Evolutionary conservation across 345 rosid genomes (phyloP).

Genomic region (Litchi chinensis): DNA sequence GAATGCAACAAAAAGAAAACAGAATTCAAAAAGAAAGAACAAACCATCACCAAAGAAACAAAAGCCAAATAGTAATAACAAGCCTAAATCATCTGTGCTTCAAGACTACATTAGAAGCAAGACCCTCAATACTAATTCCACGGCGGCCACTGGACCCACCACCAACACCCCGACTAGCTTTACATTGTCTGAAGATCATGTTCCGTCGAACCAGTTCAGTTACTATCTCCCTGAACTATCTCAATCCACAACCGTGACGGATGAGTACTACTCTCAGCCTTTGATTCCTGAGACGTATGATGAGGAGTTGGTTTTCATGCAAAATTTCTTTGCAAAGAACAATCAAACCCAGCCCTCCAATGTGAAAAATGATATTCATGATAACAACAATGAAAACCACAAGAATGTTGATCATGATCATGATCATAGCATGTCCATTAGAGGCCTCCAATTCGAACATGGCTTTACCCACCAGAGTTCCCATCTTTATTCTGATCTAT

Average conservation of each 20-base stretch:
- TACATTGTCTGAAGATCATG: conserved; percentile 30
- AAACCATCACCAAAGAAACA: conserved; percentile 52
- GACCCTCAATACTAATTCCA: conserved; percentile 24
- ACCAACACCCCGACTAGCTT: conserved; percentile 23
- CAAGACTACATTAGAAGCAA: conserved; percentile 80
- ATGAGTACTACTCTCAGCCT: conserved; percentile 29
- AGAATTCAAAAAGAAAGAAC: conserved; percentile 68
- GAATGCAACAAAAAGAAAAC: conserved; percentile 90
- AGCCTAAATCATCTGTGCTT: conserved; percentile 61
- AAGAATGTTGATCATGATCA: not conserved
- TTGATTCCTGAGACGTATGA: conserved; percentile 46
- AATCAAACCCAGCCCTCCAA: conserved; percentile 20
- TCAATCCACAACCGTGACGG: conserved; percentile 21
- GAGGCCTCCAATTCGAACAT: conserved; percentile 9
- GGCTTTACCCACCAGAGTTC: conserved; percentile 22
- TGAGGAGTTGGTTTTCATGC: conserved; percentile 70
- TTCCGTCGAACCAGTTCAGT: conserved; percentile 28
- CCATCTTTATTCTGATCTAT: conserved; percentile 61
- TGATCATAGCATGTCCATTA: conserved; percentile 2
- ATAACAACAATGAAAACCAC: conserved; percentile 16
- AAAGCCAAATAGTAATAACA: conserved; percentile 14
- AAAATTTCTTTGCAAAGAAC: conserved; percentile 52
- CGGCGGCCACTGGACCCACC: conserved; percentile 24
- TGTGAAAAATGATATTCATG: conserved; percentile 24
- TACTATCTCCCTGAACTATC: conserved; percentile 45